These are phyloP conservation scores for Calonectria honghensis DNA, from an alignment of 2,329 filamentous ascomycete genomes.

Conservation along the genomic window DNA sequence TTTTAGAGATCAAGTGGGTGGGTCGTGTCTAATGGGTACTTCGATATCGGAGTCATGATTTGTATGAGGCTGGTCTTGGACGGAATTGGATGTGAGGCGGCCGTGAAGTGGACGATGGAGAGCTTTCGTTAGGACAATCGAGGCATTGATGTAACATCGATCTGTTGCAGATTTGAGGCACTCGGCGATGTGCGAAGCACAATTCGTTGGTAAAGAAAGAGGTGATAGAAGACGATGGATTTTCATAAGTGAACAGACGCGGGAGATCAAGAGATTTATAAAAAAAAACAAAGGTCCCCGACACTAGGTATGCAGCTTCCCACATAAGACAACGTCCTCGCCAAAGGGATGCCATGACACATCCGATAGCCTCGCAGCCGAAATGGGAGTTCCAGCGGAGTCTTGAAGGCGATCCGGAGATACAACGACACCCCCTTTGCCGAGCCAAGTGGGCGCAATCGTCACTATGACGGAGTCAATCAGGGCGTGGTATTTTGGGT, in stretches of 20 bases:
- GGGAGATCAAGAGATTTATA: conserved; percentile 44
- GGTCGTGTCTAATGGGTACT: conserved; percentile 46
- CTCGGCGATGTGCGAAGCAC: background rate
- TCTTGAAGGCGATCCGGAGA: conserved; percentile 77
- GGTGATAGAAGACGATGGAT: background rate
- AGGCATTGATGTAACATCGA: conserved; percentile 12
- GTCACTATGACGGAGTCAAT: conserved; percentile 90
- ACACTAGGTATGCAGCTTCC: conserved; percentile 67
- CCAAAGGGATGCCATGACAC: conserved; percentile 87
- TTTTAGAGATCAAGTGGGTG: conserved; percentile 57
- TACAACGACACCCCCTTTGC: conserved; percentile 86
- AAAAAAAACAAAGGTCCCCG: conserved; percentile 38
- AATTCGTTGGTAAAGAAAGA: background rate
- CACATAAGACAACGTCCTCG: conserved; percentile 89
- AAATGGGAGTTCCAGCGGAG: conserved; percentile 69
- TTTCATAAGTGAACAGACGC: background rate
- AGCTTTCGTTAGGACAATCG: background rate
- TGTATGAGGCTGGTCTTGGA: background rate
- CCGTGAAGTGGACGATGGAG: background rate
- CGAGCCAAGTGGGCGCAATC: conserved; percentile 93
- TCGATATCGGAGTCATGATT: background rate
- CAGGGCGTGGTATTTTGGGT: conserved; percentile 74
- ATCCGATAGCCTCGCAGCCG: conserved; percentile 79
- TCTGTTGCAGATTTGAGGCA: background rate
- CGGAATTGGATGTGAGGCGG: background rate